Evolutionary conservation across 345 rosid species (phyloP), one percentile per base, ranked within the genome.

Genomic region (Populus deltoides): DNA sequence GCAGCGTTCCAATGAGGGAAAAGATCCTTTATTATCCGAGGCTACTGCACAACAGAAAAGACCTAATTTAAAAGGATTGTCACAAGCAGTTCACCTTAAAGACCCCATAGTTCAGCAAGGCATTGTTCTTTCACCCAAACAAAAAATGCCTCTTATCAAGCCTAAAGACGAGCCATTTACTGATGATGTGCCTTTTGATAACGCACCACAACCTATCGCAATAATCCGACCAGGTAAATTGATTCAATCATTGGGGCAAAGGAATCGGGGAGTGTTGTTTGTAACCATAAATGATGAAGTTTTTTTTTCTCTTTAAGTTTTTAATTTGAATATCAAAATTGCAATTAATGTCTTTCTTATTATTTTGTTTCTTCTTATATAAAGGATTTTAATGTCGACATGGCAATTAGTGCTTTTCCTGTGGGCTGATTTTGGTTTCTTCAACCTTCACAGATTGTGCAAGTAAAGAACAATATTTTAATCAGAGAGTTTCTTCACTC

Each of bases 141-240:
- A 81, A 65, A 82, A 70, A 38, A 75, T 74, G 38, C 69, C 75
- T 33, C 61, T 81, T 57, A 85, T 87, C 39, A 78, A 27, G 49
- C 90, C 90, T n/a, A 89, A 89, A 81, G 89, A 87, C 55, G 97
- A 90, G 83, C 91, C 91, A 1, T 80, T 62, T 73, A 78, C 86
- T 55, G 92, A 86, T 71, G 90, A 85, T 22, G 75, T 82, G 75
- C 80, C 77, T 41, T 77, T 59, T 24, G 38, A 74, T 63, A 70
- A 74, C 62, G 25, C 18, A 3, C 84, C 78, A 9, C 75, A 74
- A 83, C 93, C 92, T 51, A 76, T 87, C 81, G 84, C 89, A 1
- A 77, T 86, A 17, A 77, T 90, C 73, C 85, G 27, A 75, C 90
- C 94, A 78, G 91, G 97, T 92, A 81, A 43, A 49, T 45, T 35